A percentile compares a stretch with the other conserved stretches of the same genome.
phyloP scores from a whole-genome alignment of 352 stramenopile species.

The Thraustochytrium sp. region DNA sequence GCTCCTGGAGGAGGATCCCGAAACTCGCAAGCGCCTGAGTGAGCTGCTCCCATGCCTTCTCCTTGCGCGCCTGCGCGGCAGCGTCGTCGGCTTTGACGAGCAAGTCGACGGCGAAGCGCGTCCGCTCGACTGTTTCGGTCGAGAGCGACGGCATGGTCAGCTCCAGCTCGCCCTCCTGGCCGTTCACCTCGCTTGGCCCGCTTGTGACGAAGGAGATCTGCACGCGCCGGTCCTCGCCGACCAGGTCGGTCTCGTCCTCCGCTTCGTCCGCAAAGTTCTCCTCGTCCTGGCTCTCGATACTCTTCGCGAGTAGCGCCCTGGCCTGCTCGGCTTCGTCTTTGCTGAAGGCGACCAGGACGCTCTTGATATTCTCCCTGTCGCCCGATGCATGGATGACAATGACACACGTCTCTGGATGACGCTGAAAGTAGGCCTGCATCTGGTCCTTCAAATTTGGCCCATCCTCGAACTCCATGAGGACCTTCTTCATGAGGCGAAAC shows the following conservation, averaged over 20 bases:
- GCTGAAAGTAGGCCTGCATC: too few relatives aligned
- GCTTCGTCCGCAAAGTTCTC: background rate
- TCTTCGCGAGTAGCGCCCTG: background rate
- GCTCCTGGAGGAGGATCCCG: background rate
- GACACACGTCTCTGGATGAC: too few relatives aligned
- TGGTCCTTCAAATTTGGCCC: too few relatives aligned
- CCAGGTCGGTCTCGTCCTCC: background rate
- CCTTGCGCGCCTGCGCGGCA: background rate
- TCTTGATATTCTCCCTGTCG: background rate
- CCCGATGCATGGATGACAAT: background rate
- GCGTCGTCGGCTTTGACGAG: background rate
- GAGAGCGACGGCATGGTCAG: background rate
- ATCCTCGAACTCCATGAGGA: too few relatives aligned
- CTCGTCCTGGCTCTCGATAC: background rate
- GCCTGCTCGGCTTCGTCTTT: background rate
- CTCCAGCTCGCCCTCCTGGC: background rate
- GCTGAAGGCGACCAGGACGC: background rate
- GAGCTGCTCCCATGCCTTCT: background rate
- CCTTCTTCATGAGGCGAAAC: too few relatives aligned
- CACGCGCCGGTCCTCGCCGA: background rate
- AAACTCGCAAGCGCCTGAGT: background rate
- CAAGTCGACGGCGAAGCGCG: background rate
- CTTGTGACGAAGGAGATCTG: background rate
- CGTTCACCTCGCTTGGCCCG: background rate
- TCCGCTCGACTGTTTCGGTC: background rate